Percentiles rank a stretch among this genome's conserved stretches.
Evolutionary conservation across 345 rosid genomes (phyloP).

Genomic region (Corymbia maculata): DNA sequence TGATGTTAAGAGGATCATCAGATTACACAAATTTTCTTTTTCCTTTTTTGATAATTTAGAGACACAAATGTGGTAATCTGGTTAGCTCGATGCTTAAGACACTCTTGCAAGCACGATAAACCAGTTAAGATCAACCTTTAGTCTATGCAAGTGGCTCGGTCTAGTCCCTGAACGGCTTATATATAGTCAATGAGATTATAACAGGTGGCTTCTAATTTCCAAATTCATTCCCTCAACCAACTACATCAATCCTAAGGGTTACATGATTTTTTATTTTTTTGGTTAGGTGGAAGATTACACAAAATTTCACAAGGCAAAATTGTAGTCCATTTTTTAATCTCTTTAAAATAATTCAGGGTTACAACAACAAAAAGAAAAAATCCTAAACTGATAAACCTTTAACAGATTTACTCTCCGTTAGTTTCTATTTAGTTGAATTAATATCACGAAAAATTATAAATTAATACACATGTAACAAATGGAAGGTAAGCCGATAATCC

Average conservation of each 20-base stretch:
- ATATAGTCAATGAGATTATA: accelerated
- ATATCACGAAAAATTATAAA: accelerated
- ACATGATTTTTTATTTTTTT: not conserved
- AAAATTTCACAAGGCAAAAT: accelerated
- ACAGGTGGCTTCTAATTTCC: not conserved
- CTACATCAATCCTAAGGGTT: not conserved
- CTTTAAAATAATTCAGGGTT: too few relatives aligned
- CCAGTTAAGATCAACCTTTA: not conserved
- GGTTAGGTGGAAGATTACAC: not conserved
- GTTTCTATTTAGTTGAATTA: too few relatives aligned
- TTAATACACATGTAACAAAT: too few relatives aligned
- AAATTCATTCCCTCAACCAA: not conserved
- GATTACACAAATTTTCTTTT: not conserved
- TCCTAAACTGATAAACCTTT: accelerated
- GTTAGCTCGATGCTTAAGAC: not conserved
- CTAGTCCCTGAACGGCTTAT: not conserved
- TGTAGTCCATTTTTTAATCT: not conserved
- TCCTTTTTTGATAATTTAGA: not conserved
- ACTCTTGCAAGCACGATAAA: accelerated
- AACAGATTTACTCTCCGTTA: too few relatives aligned
- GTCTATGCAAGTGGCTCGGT: accelerated
- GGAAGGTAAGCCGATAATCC: too few relatives aligned
- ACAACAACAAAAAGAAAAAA: accelerated
- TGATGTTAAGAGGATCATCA: not conserved
- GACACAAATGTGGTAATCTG: not conserved